Base-by-base conservation (phyloP, 2,329 filamentous ascomycete genomes). In the Nemania diffusa region DNA sequence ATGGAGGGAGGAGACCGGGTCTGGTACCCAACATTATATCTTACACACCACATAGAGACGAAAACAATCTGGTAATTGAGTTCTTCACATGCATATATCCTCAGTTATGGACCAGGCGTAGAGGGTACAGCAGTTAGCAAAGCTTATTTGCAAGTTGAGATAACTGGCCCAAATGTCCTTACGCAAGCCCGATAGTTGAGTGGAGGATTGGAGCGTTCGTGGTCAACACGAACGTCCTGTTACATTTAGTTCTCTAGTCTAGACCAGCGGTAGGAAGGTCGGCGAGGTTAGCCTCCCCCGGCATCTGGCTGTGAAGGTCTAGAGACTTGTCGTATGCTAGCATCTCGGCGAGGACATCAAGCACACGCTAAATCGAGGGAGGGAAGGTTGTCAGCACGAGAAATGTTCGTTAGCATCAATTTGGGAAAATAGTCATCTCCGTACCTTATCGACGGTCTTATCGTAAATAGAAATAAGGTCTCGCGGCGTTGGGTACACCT, bases 391-490 rank as follows among this genome's bases (percentile, higher is more conserved):
- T 66, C 11, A 68, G 69, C 26, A 59, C 42, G 20, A 24, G 13
- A 17, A 22, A 2, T 20, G 9, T 37, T 51, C 27, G 27, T 50
- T 20, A 8, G 7, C 29, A 24, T 13, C 20, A 11, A 17, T 22
- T 56, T 15, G 13, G 20, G n/a, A 11, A 27, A 26, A 24, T n/a
- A 15, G 57, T 27, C 3, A 11, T 9, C 26, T 63, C 6, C 79
- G 67, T 81, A 93, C 94, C 92, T 97, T 97, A 75, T 95, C 91
- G 52, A 98, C 94, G 34, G 96, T 98, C 88, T 97, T 97, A 82
- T 99, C 96, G 82, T 99, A 99, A 81, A 99, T 97, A 76, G 88
- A 88, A 80, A 99, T 97, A 75, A 99, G 85, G 78, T 98, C 96
- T 75, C 91, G 88, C 13, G 95, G 96, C 76, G 93, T 92, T 59